Percentiles rank a stretch among this genome's conserved stretches.
Conservation (phyloP, 768 basidiomycete genomes). For the Terana coerulea region DNA sequence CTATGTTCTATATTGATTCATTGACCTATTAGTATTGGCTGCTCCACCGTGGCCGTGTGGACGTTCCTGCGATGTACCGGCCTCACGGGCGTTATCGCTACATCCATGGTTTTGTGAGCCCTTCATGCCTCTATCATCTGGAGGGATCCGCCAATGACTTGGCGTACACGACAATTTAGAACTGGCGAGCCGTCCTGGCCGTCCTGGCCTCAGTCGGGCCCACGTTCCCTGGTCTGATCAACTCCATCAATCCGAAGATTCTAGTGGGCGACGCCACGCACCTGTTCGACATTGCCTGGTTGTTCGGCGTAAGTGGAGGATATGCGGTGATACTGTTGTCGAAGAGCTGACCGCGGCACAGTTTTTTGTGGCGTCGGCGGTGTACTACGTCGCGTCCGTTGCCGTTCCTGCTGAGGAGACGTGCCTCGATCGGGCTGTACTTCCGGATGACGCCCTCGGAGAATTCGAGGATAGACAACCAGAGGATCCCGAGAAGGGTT, state of each 20-base stretch:
- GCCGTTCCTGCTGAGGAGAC: constrained; percentile 38
- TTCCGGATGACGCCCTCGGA: constrained; percentile 12
- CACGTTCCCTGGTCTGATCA: constrained; percentile 72
- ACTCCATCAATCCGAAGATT: constrained; percentile 65
- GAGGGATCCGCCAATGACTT: no score
- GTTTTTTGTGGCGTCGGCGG: constrained; percentile 31
- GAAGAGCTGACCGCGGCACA: constrained; percentile 19
- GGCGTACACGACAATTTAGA: no score
- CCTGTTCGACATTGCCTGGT: constrained; percentile 71
- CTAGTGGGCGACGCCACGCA: constrained; percentile 52
- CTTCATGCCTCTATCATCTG: not conserved
- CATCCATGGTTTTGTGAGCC: constrained; percentile 63
- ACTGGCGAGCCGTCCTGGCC: constrained; percentile 76
- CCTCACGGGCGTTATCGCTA: constrained; percentile 80
- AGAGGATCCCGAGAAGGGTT: no score
- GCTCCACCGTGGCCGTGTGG: constrained; percentile 64
- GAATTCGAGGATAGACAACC: not conserved
- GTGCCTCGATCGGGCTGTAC: constrained; percentile 25
- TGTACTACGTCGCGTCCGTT: constrained; percentile 31
- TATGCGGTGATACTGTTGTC: no score
- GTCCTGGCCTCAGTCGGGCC: constrained; percentile 66
- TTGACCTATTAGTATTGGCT: constrained; percentile 63
- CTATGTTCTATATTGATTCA: no score
- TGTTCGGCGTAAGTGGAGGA: constrained; percentile 78
- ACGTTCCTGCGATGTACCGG: constrained; percentile 83